These are phyloP conservation scores for Termitomyces sp. DNA, from an alignment of 768 basidiomycete species.

Conservation along the genomic window DNA sequence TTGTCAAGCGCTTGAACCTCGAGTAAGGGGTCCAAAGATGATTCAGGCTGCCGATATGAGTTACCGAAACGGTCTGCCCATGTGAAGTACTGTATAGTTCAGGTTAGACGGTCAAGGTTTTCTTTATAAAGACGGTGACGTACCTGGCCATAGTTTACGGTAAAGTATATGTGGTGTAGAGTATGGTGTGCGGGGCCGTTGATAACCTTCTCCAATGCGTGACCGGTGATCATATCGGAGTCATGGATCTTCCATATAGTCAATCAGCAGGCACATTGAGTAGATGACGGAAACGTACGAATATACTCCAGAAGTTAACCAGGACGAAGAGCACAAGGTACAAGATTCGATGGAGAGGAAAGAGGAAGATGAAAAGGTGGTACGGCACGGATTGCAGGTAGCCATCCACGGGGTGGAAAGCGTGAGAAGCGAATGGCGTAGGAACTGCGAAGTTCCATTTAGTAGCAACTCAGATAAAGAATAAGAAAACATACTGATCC, in stretches of 20 bases:
- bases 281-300: constrained; percentile 50
- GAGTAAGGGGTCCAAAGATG: constrained; percentile 80
- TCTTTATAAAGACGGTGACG: constrained; percentile 15
- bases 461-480: not conserved
- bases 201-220: constrained; percentile 83
- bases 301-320: constrained; percentile 93
- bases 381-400: constrained; percentile 94
- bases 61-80: constrained; percentile 84
- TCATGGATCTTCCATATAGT: constrained; percentile 78
- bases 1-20: constrained; percentile 46
- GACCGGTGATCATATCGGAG: constrained; percentile 96
- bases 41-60: constrained; percentile 88
- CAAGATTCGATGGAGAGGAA: constrained; percentile 84
- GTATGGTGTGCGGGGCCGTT: constrained; percentile 99
- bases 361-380: constrained; percentile 86
- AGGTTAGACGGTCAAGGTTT: not conserved
- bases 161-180: constrained; percentile 95
- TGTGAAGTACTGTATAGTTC: constrained; percentile 79
- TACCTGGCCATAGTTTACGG: constrained; percentile 92
- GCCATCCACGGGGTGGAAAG: constrained; percentile 96
- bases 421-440: constrained; percentile 95
- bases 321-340: constrained; percentile 87
- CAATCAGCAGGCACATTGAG: constrained; percentile 1
- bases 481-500: constrained; percentile 72
- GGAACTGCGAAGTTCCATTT: constrained; percentile 58